Percentiles rank a stretch among this genome's conserved stretches.
Evolutionary conservation across 768 basidiomycete species (phyloP).

Genomic region (Trametes villosa): DNA sequence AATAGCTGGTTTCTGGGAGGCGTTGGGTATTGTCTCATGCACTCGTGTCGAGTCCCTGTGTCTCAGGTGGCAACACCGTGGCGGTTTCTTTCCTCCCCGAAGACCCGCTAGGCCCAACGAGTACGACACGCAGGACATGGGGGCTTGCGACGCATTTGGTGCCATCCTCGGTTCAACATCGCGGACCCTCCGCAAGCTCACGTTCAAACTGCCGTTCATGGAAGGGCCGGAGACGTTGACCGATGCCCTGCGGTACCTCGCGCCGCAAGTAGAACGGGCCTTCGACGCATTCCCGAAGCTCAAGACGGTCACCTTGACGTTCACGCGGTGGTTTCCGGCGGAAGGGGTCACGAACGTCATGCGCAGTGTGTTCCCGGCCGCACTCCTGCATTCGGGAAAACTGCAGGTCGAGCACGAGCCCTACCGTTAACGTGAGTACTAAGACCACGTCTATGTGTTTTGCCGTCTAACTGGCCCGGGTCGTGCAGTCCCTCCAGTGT

Average conservation of each 20-base stretch:
- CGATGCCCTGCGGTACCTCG: neutral
- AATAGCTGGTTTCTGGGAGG: too few relatives aligned
- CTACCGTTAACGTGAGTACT: too few relatives aligned
- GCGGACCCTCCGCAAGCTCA: neutral
- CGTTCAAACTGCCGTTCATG: neutral
- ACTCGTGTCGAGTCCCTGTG: too few relatives aligned
- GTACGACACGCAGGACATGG: neutral
- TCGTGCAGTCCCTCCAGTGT: too few relatives aligned
- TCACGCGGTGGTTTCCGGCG: neutral
- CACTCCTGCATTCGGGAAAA: neutral
- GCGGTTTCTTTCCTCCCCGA: too few relatives aligned
- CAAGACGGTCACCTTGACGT: neutral
- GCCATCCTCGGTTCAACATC: neutral
- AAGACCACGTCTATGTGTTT: too few relatives aligned
- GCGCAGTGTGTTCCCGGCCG: neutral
- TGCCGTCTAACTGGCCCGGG: too few relatives aligned
- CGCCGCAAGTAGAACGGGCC: neutral
- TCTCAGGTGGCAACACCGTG: too few relatives aligned
- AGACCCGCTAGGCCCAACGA: too few relatives aligned
- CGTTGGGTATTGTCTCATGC: too few relatives aligned
- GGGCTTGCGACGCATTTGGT: neutral
- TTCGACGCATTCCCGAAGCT: neutral
- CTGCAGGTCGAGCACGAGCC: neutral
- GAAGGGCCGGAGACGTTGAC: neutral
- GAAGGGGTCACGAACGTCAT: neutral